Percentiles rank a stretch among this genome's conserved stretches.
Evolutionary conservation across 2,329 filamentous ascomycete genomes (phyloP).

Genomic region (Cercospora zeae-maydis): DNA sequence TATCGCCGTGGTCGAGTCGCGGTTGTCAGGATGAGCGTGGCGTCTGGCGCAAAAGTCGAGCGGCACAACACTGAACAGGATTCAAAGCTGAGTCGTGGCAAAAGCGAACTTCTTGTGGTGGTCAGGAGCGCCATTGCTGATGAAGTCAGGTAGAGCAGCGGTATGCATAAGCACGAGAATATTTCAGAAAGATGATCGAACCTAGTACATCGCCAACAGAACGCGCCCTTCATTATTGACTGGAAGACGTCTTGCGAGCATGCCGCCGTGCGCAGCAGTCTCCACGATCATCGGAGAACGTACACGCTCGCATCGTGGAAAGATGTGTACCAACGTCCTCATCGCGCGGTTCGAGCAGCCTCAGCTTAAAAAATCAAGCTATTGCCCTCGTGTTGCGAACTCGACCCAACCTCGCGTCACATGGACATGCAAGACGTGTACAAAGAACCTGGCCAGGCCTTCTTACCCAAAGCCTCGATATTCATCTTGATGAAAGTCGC

Average conservation of each 20-base stretch:
- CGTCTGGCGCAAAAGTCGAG: neutral
- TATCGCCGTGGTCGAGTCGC: neutral
- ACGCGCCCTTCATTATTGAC: neutral
- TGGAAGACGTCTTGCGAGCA: neutral
- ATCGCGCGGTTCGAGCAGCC: too few relatives aligned
- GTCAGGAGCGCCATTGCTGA: neutral
- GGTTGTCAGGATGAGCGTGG: conserved; percentile 1
- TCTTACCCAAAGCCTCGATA: neutral
- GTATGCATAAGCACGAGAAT: neutral
- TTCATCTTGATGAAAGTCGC: neutral
- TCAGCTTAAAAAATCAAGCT: neutral
- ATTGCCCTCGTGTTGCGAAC: neutral
- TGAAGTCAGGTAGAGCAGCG: neutral
- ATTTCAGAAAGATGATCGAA: neutral
- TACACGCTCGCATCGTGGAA: neutral
- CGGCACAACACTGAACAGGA: neutral
- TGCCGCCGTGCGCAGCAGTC: neutral
- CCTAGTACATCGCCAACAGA: neutral
- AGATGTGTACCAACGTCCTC: too few relatives aligned
- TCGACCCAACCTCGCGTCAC: neutral
- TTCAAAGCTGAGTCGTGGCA: conserved; percentile 1
- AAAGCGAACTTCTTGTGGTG: neutral
- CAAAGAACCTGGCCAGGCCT: neutral
- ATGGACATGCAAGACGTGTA: neutral
- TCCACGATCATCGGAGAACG: neutral